Evolutionary conservation across 1,284 basidiomycete genomes (phyloP), one percentile per base, ranked within the genome.

Genomic region (Sparassis latifolia): DNA sequence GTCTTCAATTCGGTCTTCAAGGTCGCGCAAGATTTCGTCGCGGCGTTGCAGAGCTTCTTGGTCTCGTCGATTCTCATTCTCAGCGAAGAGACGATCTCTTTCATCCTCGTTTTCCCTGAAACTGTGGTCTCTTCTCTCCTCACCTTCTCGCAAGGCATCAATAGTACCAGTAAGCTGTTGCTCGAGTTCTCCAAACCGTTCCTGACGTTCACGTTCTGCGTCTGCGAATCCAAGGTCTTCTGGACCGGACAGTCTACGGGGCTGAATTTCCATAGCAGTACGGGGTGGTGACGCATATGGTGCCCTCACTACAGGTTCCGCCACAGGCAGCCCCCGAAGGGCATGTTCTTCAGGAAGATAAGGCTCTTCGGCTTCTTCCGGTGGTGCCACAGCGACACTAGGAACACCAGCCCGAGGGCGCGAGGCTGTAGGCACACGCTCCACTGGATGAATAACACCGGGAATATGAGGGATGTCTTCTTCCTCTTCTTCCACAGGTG

Each of bases 61-160:
- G 10, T 79, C 77, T 40, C 86, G 72, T 37, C 76, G 71, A 1
- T 68, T 71, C 58, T 89, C 82, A 45, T 72, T 72, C 2, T 84
- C 78, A 35, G 72, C 57, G 64, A 89, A 89, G 2, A 82, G 63
- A 4, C 69, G 75, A 27, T 85, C 73, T 12, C 86, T 71, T 48
- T 79, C 80, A 7, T 82, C 79, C 63, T 89, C 87, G 55, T 78
- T 76, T 1, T 69, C 69, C 10, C 77, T 74, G 68, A 85, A 88
- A 37, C 80, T 77, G 3, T 64, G 63, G 53, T 89, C 85, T 9
- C 85, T 76, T 45, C 68, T 69, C 39, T 77, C 72, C 59, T 89
- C 86, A 2, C 76, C 77, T 44, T 79, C 75, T 42, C 76, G 71
- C 0, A 80, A 74, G 1, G 72, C 70, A 9, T 72, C 69, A 5